Conservation (phyloP, 2,329 filamentous ascomycete genomes). For the Pyricularia grisea region DNA sequence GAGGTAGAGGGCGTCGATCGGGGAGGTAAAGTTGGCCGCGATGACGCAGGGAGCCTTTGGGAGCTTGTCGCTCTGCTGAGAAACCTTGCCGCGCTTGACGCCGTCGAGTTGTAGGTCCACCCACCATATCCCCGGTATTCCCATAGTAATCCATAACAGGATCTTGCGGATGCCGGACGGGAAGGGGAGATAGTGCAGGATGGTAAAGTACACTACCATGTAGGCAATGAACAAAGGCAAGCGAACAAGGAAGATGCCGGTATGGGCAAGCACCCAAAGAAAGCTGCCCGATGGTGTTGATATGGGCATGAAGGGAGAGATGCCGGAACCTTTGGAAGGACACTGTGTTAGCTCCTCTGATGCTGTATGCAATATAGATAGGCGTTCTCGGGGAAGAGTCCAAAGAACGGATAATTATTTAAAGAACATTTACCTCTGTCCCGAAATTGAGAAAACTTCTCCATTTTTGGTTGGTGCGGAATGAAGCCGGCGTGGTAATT, state of each 20-base stretch:
- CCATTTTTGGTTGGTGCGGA: slow-evolving; percentile 48
- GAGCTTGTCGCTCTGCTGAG: slow-evolving; percentile 62
- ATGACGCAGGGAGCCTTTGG: slow-evolving; percentile 76
- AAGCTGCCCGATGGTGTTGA: slow-evolving; percentile 50
- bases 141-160: slow-evolving; percentile 78
- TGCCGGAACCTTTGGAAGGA: slow-evolving; percentile 65
- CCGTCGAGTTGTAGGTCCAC: slow-evolving; percentile 97
- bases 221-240: slow-evolving; percentile 67
- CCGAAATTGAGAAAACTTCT: slow-evolving; percentile 89
- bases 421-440: slow-evolving; percentile 58
- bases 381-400: neutral
- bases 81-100: slow-evolving; percentile 81
- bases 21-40: slow-evolving; percentile 83
- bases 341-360: neutral
- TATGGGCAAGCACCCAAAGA: slow-evolving; percentile 53
- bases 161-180: slow-evolving; percentile 62
- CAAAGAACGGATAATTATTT: too few relatives aligned
- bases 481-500: neutral
- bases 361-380: too few relatives aligned
- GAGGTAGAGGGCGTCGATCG: slow-evolving; percentile 87
- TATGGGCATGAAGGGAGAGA: slow-evolving; percentile 89
- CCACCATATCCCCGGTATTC: slow-evolving; percentile 93
- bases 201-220: slow-evolving; percentile 61
- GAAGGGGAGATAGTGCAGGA: slow-evolving; percentile 73
- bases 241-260: slow-evolving; percentile 70